These are phyloP conservation scores for Lophium mytilinum DNA, from an alignment of 495 filamentous ascomycete species.

Conservation along the genomic window DNA sequence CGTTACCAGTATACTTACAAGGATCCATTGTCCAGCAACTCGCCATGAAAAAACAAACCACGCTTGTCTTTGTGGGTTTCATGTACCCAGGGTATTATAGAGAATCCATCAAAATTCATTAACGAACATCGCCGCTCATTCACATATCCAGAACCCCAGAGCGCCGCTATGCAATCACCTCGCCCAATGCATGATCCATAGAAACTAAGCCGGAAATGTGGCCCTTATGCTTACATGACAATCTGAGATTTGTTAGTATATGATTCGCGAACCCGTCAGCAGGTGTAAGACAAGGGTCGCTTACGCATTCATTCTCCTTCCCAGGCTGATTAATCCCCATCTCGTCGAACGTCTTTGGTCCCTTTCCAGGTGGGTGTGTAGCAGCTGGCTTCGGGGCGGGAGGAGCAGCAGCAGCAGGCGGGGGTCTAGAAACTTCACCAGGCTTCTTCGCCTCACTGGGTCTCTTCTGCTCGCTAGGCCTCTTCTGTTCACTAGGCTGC, in stretches of 20 bases:
- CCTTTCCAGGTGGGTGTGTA: slow-evolving; percentile 53
- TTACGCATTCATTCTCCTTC: slow-evolving; percentile 83
- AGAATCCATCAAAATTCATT: not conserved
- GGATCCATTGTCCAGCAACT: too few species aligned
- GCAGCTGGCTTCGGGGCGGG: slow-evolving; percentile 25
- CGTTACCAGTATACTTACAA: too few species aligned
- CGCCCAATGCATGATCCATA: slow-evolving; percentile 9
- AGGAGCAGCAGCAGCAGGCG: not conserved
- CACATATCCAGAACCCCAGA: not conserved
- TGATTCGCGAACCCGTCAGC: not conserved
- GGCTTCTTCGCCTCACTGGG: slow-evolving; percentile 11
- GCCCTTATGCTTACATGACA: slow-evolving; percentile 46
- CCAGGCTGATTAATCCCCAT: slow-evolving; percentile 86
- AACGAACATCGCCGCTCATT: not conserved
- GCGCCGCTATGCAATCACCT: not conserved
- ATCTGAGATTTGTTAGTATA: slow-evolving; percentile 40
- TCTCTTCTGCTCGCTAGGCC: not conserved
- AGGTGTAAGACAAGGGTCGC: slow-evolving; percentile 32
- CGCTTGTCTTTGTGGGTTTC: not conserved
- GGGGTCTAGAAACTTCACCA: slow-evolving; percentile 11
- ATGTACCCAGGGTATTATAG: not conserved
- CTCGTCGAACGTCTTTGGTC: slow-evolving; percentile 94
- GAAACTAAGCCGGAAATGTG: not conserved
- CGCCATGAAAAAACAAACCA: too few species aligned
- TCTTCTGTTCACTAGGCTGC: not conserved